Conservation (phyloP, 2,329 filamentous ascomycete species). For the Clathrospora elynae region DNA sequence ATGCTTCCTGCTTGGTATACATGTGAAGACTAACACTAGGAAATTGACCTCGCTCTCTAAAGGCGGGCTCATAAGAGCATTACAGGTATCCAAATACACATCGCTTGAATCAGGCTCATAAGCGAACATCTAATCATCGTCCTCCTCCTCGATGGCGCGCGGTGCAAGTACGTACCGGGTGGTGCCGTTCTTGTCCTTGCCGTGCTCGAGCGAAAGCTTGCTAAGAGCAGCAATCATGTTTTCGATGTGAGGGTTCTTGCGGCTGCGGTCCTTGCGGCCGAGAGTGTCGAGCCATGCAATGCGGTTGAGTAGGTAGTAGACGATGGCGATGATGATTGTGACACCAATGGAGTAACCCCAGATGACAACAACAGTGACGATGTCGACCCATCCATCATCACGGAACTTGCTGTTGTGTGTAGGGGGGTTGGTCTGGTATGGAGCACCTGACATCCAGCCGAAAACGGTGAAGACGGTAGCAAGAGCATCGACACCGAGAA, state of each 20-base stretch:
- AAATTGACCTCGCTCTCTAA: conserved; percentile 33
- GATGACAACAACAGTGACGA: conserved; percentile 68
- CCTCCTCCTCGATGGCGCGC: conserved; percentile 56
- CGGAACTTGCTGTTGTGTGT: conserved; percentile 49
- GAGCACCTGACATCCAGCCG: conserved; percentile 69
- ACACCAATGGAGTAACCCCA: conserved; percentile 71
- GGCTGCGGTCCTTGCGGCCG: conserved; percentile 65
- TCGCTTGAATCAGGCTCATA: conserved; percentile 24
- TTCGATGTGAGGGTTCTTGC: conserved; percentile 68
- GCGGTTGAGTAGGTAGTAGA: conserved; percentile 67
- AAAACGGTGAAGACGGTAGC: conserved; percentile 77
- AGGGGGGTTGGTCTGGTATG: conserved; percentile 50
- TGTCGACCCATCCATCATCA: conserved; percentile 61
- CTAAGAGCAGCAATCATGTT: conserved; percentile 68
- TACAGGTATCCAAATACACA: conserved; percentile 36
- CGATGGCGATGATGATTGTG: conserved; percentile 67
- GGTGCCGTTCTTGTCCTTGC: conserved; percentile 56
- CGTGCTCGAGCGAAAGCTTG: conserved; percentile 67
- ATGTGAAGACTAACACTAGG: conserved; percentile 35
- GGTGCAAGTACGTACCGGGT: conserved; percentile 53
- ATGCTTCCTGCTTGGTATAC: conserved; percentile 40
- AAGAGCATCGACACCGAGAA: conserved; percentile 71
- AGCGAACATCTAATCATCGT: conserved; percentile 50
- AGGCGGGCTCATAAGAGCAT: conserved; percentile 34
- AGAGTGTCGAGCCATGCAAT: conserved; percentile 65